Evolutionary conservation across 1,139 yeast genomes (phyloP), one percentile per base, ranked within the genome.

Genomic region (Magnusiomyces paraingens): DNA sequence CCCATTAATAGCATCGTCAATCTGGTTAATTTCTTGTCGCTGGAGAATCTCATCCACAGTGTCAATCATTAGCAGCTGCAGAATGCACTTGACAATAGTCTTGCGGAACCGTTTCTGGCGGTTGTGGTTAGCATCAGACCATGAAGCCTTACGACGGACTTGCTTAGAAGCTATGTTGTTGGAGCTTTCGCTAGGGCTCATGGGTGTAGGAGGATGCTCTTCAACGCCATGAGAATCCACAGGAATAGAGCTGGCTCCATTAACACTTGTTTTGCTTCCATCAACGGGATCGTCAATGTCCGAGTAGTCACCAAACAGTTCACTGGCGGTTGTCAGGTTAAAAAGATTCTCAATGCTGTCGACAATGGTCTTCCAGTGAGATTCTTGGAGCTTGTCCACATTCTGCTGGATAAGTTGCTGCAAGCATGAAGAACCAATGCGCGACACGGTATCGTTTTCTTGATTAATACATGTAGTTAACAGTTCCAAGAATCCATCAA

Each of bases 371-470:
- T 69, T 70, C 99, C 99, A 94, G 61, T 94, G 94, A 2, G 70
- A 71, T 12, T 71, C 73, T 26, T 71, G 67, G 63, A 93, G 86
- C 63, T 80, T 82, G n/a, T 70, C 65, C 58, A 84, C 81, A 67
- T 93, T 94, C 59, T 86, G 86, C 35, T 84, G 72, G 57, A 93
- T 77, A 58, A 93, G 75, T 58, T 84, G 87, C 59, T 86, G 84
- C 57, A 93, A 76, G 68, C 99, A 91, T 11, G 93, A 83, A 64
- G 95, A 81, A 20, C 99, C 99, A 61, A 91, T 90, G 63, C 95
- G 79, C 0, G 98, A 95, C 62, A 94, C 91, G 0, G 98, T 90
- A 64, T 93, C 99, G 67, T 93, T 93, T 63, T 91, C 97, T 70
- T 93, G 99, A 64, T 96, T 89, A 52, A 93, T 88, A 70, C 99